Base-by-base conservation (phyloP, 2,329 filamentous ascomycete species). In the Pseudonectria buxi region DNA sequence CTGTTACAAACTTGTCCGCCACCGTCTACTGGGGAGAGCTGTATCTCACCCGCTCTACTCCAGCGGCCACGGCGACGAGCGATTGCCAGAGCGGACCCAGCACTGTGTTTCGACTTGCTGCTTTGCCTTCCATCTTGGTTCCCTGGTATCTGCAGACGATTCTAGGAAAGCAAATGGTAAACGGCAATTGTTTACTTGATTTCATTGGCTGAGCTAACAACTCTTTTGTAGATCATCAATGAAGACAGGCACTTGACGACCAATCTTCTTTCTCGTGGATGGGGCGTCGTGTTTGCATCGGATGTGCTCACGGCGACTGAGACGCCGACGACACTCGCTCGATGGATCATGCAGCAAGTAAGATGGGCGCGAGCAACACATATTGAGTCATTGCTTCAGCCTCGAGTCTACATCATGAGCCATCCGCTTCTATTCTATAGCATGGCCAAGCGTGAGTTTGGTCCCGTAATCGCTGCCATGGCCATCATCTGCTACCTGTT, bases 201-300 rank as follows among this genome's bases (percentile, higher is more conserved):
- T n/a, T n/a, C n/a, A n/a, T n/a, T n/a, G n/a, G n/a, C n/a, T n/a
- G n/a, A n/a, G n/a, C n/a, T n/a, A n/a, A n/a, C n/a, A n/a, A n/a
- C n/a, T n/a, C n/a, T 11, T 9, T 6, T 14, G 5, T 18, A 49
- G 44, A 52, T 52, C 26, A 48, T 52, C 36, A 52, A 52, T 37
- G 49, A 52, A 15, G 49, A 52, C 28, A 42, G 49, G 4, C 48
- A 51, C 28, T 37, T 52, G n/a, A 52, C 49, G 3, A 52, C 49
- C 10, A 48, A 50, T 25, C 49, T 52, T 4, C 45, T 52, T 6
- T 26, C 30, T 7, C 46, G 47, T 11, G 49, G 49, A 30, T 56
- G 53, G 53, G 52, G 53, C 14, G 49, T 48, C 7, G 41, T 50
- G 14, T 54, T 54, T 33, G 47, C 53, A n/a, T 45, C 50, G 3